A percentile compares a stretch with the other conserved stretches of the same genome.
Evolutionary conservation across 495 filamentous ascomycete species (phyloP).

Genomic region (Aspergillus egyptiacus): DNA sequence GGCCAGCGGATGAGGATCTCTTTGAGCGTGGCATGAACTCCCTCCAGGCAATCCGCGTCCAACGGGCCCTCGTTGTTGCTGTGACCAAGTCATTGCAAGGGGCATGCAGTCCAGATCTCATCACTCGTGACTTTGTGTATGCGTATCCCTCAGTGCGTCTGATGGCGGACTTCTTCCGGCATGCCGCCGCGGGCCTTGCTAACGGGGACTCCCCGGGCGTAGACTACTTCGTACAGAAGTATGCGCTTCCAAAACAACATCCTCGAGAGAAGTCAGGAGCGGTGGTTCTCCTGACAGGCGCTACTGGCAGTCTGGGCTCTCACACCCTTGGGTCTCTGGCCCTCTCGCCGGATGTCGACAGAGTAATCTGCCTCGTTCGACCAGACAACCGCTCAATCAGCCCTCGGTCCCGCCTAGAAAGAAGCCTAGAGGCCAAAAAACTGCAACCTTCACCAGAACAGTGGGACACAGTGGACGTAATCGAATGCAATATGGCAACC

Average conservation of each 20-base stretch:
- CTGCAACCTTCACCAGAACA: not conserved
- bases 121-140: constrained; percentile 24
- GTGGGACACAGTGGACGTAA: not conserved
- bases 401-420: not conserved
- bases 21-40: constrained; percentile 37
- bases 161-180: not conserved
- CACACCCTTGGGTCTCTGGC: constrained; percentile 32
- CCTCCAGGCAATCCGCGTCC: constrained; percentile 27
- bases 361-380: constrained; percentile 7
- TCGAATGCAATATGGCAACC: not conserved
- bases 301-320: constrained; percentile 42
- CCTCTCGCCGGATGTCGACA: not conserved
- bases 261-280: not conserved
- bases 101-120: not conserved
- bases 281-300: constrained; percentile 41
- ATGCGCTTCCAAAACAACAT: not conserved
- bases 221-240: not conserved
- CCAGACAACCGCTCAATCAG: not conserved
- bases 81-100: constrained; percentile 18
- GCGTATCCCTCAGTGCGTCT: constrained; percentile 11
- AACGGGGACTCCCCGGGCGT: not conserved
- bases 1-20: constrained; percentile 18
- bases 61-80: not conserved
- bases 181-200: not conserved
- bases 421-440: not conserved